phyloP scores from a whole-genome alignment of 306 rosid genomes.

The Comarum palustre region DNA sequence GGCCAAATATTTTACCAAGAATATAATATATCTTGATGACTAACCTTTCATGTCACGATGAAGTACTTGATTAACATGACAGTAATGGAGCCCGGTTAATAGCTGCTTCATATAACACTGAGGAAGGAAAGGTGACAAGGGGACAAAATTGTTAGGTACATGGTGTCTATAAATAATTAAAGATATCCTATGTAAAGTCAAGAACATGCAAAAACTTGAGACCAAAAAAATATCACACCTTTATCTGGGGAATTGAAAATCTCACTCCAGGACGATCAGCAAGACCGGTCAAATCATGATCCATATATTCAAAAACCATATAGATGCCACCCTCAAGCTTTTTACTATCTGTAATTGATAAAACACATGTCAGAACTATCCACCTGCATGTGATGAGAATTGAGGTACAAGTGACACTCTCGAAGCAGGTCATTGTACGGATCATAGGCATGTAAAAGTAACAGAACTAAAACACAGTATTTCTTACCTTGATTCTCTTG shows the following conservation, averaged over 20 bases:
- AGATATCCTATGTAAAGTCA: not conserved
- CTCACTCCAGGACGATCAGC: slow-evolving; percentile 67
- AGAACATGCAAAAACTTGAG: slow-evolving; percentile 1
- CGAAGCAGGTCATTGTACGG: not conserved
- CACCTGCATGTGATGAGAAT: not conserved
- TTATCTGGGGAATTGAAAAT: slow-evolving; percentile 68
- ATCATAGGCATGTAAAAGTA: not conserved
- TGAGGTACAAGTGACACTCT: not conserved
- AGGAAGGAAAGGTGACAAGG: slow-evolving; percentile 16
- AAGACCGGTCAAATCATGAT: slow-evolving; percentile 75
- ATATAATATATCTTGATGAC: slow-evolving; percentile 3
- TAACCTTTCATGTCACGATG: slow-evolving; percentile 77
- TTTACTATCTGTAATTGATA: slow-evolving; percentile 47
- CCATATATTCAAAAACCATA: slow-evolving; percentile 83
- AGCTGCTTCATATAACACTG: slow-evolving; percentile 75
- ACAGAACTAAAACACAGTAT: slow-evolving; percentile 5
- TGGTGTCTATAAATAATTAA: not conserved
- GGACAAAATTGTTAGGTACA: not conserved
- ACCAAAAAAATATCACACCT: slow-evolving; percentile 29
- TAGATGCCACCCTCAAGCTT: slow-evolving; percentile 64
- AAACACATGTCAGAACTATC: slow-evolving; percentile 1
- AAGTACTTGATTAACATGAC: slow-evolving; percentile 66
- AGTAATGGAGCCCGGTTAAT: slow-evolving; percentile 65
- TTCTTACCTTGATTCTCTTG: slow-evolving; percentile 52
- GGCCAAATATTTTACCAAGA: not conserved